These are phyloP conservation scores for Xylaria sp. DNA, from an alignment of 2,329 filamentous ascomycete genomes.

Conservation along the genomic window DNA sequence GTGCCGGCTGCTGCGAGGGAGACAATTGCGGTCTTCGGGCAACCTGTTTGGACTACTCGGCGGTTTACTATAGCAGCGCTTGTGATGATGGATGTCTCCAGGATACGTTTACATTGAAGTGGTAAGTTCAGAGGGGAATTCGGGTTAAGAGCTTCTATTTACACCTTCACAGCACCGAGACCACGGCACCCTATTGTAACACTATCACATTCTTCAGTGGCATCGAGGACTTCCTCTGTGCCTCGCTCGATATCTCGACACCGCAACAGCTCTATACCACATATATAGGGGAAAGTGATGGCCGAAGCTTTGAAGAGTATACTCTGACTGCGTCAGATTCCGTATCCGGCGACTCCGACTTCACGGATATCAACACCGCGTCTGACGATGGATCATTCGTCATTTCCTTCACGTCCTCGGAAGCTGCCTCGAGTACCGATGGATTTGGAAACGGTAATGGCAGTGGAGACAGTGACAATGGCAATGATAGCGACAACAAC, in stretches of 20 bases:
- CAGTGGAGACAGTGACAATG: background rate
- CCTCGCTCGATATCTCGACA: conserved; percentile 41
- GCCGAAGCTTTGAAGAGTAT: conserved; percentile 39
- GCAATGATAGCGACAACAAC: background rate
- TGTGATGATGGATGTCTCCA: conserved; percentile 50
- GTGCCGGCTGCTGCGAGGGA: conserved; percentile 50
- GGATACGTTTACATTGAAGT: conserved; percentile 52
- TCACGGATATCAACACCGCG: background rate
- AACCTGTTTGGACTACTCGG: conserved; percentile 48
- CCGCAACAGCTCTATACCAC: conserved; percentile 49
- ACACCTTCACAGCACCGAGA: conserved; percentile 44
- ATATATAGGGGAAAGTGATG: conserved; percentile 46
- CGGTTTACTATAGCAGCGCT: conserved; percentile 43
- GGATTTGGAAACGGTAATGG: background rate
- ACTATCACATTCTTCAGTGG: conserved; percentile 50
- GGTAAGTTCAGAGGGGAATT: conserved; percentile 43
- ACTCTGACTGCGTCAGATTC: conserved; percentile 19
- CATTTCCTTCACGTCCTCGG: conserved; percentile 12
- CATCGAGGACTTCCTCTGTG: conserved; percentile 54
- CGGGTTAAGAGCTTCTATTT: conserved; percentile 12
- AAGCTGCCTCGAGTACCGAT: conserved; percentile 17
- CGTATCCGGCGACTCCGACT: background rate
- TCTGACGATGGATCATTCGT: conserved; percentile 2
- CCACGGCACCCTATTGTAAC: conserved; percentile 49
- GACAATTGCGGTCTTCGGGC: conserved; percentile 44